Percentiles rank a stretch among this genome's conserved stretches.
phyloP scores from a whole-genome alignment of 2,329 filamentous ascomycete genomes.

The Parafenestella ontariensis region DNA sequence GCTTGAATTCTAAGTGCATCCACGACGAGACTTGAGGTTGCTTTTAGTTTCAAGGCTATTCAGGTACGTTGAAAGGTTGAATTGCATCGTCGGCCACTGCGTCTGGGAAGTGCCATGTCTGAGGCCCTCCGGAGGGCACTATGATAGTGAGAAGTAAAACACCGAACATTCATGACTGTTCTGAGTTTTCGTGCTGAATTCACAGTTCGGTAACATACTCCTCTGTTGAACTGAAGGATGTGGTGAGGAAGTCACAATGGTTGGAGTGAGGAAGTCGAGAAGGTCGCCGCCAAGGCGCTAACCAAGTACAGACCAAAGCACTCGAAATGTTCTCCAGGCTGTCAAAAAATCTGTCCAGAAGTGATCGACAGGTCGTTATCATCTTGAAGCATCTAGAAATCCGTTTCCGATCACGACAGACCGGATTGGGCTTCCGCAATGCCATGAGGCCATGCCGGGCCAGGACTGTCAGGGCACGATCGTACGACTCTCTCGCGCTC shows the following conservation, averaged over 20 bases:
- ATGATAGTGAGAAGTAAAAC: too few relatives aligned
- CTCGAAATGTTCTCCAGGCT: not conserved
- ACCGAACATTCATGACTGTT: too few relatives aligned
- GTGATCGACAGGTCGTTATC: not conserved
- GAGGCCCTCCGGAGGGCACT: too few relatives aligned
- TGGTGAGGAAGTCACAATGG: not conserved
- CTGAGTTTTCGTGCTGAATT: too few relatives aligned
- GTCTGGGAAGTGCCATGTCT: too few relatives aligned
- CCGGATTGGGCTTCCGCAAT: not conserved
- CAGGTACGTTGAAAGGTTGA: too few relatives aligned
- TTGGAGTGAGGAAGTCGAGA: not conserved
- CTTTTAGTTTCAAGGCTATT: too few relatives aligned
- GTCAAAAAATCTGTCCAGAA: not conserved
- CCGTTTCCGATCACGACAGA: not conserved
- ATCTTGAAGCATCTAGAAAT: not conserved
- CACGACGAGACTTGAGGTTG: too few relatives aligned
- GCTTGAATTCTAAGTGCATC: too few relatives aligned
- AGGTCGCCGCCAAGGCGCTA: not conserved
- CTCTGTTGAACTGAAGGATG: not conserved
- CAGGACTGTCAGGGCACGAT: slow-evolving; percentile 17
- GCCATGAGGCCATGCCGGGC: not conserved
- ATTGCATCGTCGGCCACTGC: too few relatives aligned
- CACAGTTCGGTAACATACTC: not conserved
- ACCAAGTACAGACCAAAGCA: not conserved
- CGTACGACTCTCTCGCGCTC: slow-evolving; percentile 20